Base-by-base conservation (phyloP, 1,139 yeast genomes). In the Taphrina betulina region DNA sequence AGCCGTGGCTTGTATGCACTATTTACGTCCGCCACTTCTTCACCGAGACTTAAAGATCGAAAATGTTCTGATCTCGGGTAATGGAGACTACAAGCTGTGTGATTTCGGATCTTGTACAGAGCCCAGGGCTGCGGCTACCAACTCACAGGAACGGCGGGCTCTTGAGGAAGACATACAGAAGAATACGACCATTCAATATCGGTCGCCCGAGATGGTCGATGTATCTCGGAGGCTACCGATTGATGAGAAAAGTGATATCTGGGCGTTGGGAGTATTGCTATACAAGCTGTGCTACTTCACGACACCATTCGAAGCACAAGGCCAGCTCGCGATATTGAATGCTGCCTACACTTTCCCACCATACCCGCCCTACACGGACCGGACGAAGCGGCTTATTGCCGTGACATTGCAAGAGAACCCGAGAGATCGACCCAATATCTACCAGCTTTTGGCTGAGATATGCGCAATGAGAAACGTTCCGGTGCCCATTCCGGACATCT, bases 181-280 rank as follows among this genome's bases (percentile, higher is more conserved):
- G 61, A 94, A 92, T 69, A 92, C 98, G 0, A 92, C 98, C 1
- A 95, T 96, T n/a, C 98, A 92, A 69, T 92, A 92, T 70, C 76
- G 98, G 63, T 78, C 95, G 1, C 98, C 98, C 0, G 98, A 92
- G 69, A 92, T 92, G 98, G 78, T 94, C 55, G 97, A 92, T 70
- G 75, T 92, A 42, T 80, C 84, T 61, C 78, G 85, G 61, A 87
- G 94, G 2, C 77, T 84, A 60, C 95, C 97, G 2, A 85, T 92
- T 60, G 95, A 90, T 70, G 97, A 92, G 67, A 92, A 92, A 68
- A 81, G 90, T 60, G 98, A 92, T 70, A 82, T 92, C 31, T 92
- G 98, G 98, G 98, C 98, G 0, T 73, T 92, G 58, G 98, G 98
- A 12, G 81, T 90, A 26, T 85, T 94, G 63, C 74, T 92, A 55